Evolutionary conservation across 805 yeast species (phyloP), one percentile per base, ranked within the genome.

Genomic region (Torulaspora quercuum): DNA sequence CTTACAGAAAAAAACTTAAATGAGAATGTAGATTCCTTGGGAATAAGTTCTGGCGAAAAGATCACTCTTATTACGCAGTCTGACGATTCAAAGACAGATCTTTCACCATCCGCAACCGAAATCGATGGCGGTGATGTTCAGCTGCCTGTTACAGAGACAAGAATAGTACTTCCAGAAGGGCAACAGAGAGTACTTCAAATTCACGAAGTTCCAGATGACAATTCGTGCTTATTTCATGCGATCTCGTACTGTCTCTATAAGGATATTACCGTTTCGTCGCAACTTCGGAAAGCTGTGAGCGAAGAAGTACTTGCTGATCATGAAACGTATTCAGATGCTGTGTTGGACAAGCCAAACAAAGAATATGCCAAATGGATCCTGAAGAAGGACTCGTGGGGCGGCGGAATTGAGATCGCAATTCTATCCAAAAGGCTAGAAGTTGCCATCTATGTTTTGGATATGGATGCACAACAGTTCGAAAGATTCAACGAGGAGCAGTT

Each of bases 391-490:
- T 70, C 82, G 11, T 83, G 92, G 94, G 94, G 94, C 19, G 94
- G 94, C 5, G 90, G 86, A 2, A 82, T 83, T 31, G 94, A 83
- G 53, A 59, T 82, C 29, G 75, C 78, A 6, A 79, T 83, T 5
- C 53, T 83, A 18, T 69, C 84, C 2, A 65, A 69, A 21, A 67
- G 69, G 43, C 65, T 80, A 25, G 63, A 65, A 4, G 58, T 80
- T 5, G 65, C 72, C 3, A 76, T 83, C 26, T 64, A 70, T 36
- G 76, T 86, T 7, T 54, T 80, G 18, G 92, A 83, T 50, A 75
- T 83, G 15, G 80, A 76, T 47, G 76, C 76, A 41, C 75, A 75
- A 5, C 65, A 76, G 16, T 56, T 72, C 23, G 82, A 81, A 46
- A 63, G 64, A 21, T 82, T 82, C 56, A 67, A 67, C 30, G 71